Base-by-base conservation (phyloP, 2,329 filamentous ascomycete genomes). In the Fusarium sp. region DNA sequence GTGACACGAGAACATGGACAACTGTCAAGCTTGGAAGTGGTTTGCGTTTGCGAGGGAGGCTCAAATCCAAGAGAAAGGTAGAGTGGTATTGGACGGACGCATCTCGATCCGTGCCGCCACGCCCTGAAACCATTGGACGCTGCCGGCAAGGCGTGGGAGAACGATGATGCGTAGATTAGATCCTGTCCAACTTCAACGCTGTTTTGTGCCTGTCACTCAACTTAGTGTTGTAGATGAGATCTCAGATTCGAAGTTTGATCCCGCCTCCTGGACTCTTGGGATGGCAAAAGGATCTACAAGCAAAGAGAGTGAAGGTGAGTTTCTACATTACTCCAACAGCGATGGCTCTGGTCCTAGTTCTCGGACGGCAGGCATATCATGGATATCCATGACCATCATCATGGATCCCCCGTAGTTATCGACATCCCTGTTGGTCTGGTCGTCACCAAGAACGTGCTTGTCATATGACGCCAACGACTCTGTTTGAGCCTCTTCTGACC, bases 381-480 rank as follows among this genome's bases (percentile, higher is more conserved):
- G n/a, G n/a, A n/a, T 38, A 38, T 34, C 47, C 59, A 55, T 59
- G 52, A 31, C 41, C 31, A 47, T 40, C 65, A 62, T 69, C 61
- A 69, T 69, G 52, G 66, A 67, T 70, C 50, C 53, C 46, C 45
- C 44, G 18, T n/a, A 20, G 28, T 51, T 52, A 46, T 23, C 26
- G 50, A 36, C 47, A 51, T 51, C 47, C 47, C 34, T 51, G 47
- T 51, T 38, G 23, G 18, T 51, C 33, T 51, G 11, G 47, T 30
- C 28, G 47, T 38, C 26, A 20, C 20, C n/a, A 38, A 49, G 26
- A 49, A 40, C 47, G 47, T 40, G 34, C 47, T 38, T 51, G 47
- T 57, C 54, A 62, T 69, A 70, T 70, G 68, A 70, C 68, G 68
- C 67, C 68, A 69, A 70, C 60, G 68, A 70, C 68, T 69, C 16